Conservation (phyloP, 495 filamentous ascomycete genomes). For the Viridothelium virens region DNA sequence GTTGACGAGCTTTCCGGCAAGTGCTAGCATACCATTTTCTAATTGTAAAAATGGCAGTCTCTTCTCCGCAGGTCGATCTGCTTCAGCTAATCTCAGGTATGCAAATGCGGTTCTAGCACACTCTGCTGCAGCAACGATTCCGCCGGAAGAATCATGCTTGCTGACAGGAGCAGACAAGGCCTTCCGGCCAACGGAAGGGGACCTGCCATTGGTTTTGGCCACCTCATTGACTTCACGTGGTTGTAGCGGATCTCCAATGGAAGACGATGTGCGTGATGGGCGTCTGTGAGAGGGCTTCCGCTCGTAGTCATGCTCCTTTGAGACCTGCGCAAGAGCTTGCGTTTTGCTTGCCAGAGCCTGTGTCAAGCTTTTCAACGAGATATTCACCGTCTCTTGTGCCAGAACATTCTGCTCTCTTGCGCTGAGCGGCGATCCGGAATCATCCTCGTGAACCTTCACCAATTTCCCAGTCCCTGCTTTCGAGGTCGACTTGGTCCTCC, state of each 20-base stretch:
- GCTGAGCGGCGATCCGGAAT: conserved; percentile 10
- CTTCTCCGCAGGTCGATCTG: conserved; percentile 35
- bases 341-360: conserved; percentile 56
- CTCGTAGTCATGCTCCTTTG: conserved; percentile 15
- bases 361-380: conserved; percentile 51
- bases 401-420: conserved; percentile 21
- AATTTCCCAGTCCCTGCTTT: not conserved
- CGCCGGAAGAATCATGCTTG: conserved; percentile 24
- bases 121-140: conserved; percentile 48
- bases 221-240: conserved; percentile 22
- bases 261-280: not conserved
- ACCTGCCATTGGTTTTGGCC: conserved; percentile 21
- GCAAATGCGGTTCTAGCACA: conserved; percentile 70
- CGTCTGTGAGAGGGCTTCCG: not conserved
- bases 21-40: conserved; percentile 72
- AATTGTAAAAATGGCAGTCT: conserved; percentile 61
- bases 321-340: conserved; percentile 11
- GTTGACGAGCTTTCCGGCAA: conserved; percentile 63
- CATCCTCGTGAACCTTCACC: conserved; percentile 12
- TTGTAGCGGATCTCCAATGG: conserved; percentile 20
- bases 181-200: conserved; percentile 28
- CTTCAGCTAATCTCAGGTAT: conserved; percentile 55
- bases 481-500: conserved; percentile 6
- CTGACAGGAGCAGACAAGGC: conserved; percentile 29
- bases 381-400: conserved; percentile 26